A percentile compares a stretch with the other conserved stretches of the same genome.
phyloP scores from a whole-genome alignment of 352 stramenopile genomes.

The Globisporangium irregulare region DNA sequence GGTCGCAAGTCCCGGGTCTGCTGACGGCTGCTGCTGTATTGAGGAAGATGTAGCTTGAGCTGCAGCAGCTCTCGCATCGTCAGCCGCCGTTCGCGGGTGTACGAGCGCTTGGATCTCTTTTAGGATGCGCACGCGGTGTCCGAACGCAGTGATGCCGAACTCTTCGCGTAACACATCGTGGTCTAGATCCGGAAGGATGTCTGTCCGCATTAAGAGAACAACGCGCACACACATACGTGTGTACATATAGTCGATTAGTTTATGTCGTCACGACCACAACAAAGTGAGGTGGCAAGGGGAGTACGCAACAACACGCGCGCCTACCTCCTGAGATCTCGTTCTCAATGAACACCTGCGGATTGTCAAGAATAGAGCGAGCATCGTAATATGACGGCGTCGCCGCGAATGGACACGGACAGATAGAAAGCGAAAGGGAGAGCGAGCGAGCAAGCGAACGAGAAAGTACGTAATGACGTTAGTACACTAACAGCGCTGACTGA shows the following conservation, averaged over 20 bases:
- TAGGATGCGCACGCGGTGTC: conserved; percentile 54
- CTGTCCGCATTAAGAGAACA: conserved; percentile 9
- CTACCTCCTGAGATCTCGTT: conserved; percentile 55
- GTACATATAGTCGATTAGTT: neutral
- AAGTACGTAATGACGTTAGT: conserved; percentile 3
- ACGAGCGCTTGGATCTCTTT: conserved; percentile 52
- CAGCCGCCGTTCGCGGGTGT: conserved; percentile 7
- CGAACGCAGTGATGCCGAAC: conserved; percentile 57
- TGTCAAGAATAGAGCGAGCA: neutral
- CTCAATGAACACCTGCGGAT: conserved; percentile 35
- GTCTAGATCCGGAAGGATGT: conserved; percentile 58
- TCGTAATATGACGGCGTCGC: neutral
- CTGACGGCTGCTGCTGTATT: neutral
- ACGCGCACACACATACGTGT: neutral
- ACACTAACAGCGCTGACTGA: neutral
- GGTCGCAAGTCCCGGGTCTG: neutral
- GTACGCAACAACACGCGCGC: neutral
- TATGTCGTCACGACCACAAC: neutral
- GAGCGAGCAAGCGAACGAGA: neutral
- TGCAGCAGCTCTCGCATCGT: neutral
- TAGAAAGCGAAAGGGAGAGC: neutral
- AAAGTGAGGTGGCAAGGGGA: neutral
- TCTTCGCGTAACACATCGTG: conserved; percentile 65
- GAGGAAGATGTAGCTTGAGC: neutral
- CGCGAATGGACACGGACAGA: neutral